These are phyloP conservation scores for Apostasia ramifera DNA, from an alignment of 106 monocot genomes.

Conservation along the genomic window DNA sequence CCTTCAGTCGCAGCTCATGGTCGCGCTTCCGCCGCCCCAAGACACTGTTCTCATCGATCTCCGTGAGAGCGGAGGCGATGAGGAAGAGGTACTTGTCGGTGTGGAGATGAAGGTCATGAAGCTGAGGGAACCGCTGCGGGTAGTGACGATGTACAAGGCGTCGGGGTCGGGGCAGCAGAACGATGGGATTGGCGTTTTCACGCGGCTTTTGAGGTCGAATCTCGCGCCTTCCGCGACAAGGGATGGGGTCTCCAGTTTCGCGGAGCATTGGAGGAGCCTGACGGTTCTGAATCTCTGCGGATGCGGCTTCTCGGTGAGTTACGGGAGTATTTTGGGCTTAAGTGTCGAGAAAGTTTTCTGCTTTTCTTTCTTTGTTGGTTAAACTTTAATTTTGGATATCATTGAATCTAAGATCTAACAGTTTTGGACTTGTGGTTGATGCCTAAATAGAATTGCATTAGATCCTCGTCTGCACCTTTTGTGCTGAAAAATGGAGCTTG, in stretches of 20 bases:
- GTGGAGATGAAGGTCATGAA: constrained; percentile 72
- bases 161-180: constrained; percentile 67
- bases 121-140: constrained; percentile 60
- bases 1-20: constrained; percentile 90
- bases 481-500: neutral
- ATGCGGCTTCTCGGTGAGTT: constrained; percentile 77
- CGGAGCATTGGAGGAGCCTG: constrained; percentile 69
- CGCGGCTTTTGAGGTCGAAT: constrained; percentile 50
- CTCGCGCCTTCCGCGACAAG: constrained; percentile 15
- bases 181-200: constrained; percentile 76
- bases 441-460: neutral
- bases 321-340: neutral
- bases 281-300: constrained; percentile 46
- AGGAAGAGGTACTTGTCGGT: constrained; percentile 15
- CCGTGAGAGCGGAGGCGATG: constrained; percentile 9
- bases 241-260: constrained; percentile 22
- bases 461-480: neutral
- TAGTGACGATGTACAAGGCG: constrained; percentile 43
- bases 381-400: neutral
- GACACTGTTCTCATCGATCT: constrained; percentile 65
- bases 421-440: neutral
- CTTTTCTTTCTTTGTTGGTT: neutral
- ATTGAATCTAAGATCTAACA: too few species aligned
- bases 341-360: neutral
- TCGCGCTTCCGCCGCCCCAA: constrained; percentile 75